Base-by-base conservation (phyloP, 2,329 filamentous ascomycete species). In the Huntiella abstrusa region DNA sequence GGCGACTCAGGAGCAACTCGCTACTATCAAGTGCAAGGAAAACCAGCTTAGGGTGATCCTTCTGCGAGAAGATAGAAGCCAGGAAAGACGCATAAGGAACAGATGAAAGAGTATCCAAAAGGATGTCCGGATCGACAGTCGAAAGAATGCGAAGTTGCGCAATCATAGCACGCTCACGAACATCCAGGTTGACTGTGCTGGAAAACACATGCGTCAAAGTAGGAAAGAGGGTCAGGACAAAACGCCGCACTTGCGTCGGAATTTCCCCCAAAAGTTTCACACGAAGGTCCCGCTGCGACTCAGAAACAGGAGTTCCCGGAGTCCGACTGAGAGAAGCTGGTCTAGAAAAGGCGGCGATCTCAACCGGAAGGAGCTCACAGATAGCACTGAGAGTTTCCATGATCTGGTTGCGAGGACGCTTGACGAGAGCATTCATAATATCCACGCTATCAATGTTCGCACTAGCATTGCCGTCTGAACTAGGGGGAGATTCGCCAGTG, bases 71-170 rank as follows among this genome's bases (percentile, higher is more conserved):
- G 51, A 98, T 98, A 0, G 88, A 86, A 2, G 91, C 91, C 28
- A 98, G 64, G 59, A 94, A 95, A 0, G 92, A 98, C 2, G 91
- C 86, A 60, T 96, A 98, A 0, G 91, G 84, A 1, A 98, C 87
- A 12, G 83, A 75, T 19, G 80, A 80, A 28, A 98, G 64, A 6
- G 88, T 82, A 55, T 95, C 88, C 51, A 84, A 73, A 3, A 98
- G 71, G 43, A 98, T 85, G 34, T 73, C 69, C 38, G 76, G 77
- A 54, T 95, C 85, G n/a, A 98, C 65, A 53, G 95, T 94, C 10
- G 86, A 94, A 7, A 98, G 71, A 85, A 98, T 96, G 64, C 96
- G 96, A 39, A 96, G 66, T 57, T 98, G 91, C n/a, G 88, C 91
- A 15, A 77, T 84, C 33, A 98, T 70, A 2, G 98, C 91, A 62